Conservation (phyloP, 1,139 yeast genomes). For the Pichia sp. region DNA sequence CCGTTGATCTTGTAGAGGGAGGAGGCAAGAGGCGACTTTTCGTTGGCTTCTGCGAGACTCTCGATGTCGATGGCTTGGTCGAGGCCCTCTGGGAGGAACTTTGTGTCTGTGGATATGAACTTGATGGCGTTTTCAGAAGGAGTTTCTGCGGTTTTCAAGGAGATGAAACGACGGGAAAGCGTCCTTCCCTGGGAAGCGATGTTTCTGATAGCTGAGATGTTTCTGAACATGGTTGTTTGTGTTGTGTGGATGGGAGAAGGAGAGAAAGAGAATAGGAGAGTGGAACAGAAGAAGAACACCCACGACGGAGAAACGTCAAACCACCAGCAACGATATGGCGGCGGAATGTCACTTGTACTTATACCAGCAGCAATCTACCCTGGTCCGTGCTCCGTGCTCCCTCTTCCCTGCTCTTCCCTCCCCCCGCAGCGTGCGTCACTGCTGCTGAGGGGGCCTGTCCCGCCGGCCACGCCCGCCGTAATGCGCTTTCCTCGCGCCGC, state of each 20-base stretch:
- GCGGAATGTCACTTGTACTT: no score
- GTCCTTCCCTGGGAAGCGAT: not conserved
- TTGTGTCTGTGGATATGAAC: conserved; percentile 51
- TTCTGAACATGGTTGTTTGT: not conserved
- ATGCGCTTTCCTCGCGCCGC: not conserved
- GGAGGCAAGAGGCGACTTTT: conserved; percentile 80
- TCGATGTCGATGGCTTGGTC: conserved; percentile 48
- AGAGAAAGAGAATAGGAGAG: no score
- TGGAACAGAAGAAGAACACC: no score
- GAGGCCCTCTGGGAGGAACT: conserved; percentile 63
- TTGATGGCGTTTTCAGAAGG: conserved; percentile 94
- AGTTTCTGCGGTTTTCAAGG: conserved; percentile 60
- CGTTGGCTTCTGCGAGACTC: conserved; percentile 68
- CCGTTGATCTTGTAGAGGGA: conserved; percentile 82
- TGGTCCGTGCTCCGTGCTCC: no score
- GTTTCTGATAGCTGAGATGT: not conserved
- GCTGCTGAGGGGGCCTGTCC: no score
- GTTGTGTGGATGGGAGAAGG: no score
- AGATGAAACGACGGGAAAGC: conserved; percentile 13
- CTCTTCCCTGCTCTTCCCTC: no score
- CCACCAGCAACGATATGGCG: no score
- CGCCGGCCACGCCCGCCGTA: no score
- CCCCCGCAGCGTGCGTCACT: no score
- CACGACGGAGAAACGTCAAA: no score
- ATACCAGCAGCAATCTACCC: no score